A percentile compares a stretch with the other conserved stretches of the same genome.
Evolutionary conservation across 1,284 basidiomycete species (phyloP).

Genomic region (Cutaneotrichosporon cavernicola): DNA sequence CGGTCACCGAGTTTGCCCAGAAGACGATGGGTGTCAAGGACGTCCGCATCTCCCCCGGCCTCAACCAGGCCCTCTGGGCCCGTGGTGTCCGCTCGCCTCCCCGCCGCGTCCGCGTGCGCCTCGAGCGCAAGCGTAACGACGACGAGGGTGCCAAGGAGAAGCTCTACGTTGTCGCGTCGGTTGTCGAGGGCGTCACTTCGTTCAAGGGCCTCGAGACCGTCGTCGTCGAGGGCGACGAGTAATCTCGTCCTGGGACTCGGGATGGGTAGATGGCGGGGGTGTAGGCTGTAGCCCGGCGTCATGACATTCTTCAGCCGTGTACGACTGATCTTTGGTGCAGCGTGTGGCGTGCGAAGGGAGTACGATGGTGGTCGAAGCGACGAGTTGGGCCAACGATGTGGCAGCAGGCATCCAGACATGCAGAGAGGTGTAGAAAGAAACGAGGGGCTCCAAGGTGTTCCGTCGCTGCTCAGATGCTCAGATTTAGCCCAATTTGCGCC

Average conservation of each 20-base stretch:
- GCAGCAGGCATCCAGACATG: neutral
- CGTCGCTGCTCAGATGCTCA: neutral
- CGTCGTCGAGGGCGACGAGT: conserved; percentile 69
- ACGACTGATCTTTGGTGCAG: conserved; percentile 10
- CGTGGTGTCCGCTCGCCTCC: conserved; percentile 81
- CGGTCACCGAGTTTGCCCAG: conserved; percentile 80
- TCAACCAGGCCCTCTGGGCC: conserved; percentile 91
- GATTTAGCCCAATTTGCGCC: neutral
- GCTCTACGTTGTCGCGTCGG: conserved; percentile 85
- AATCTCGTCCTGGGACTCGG: conserved; percentile 15
- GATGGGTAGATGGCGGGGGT: conserved; percentile 19
- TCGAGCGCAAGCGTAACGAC: conserved; percentile 93
- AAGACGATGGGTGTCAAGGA: conserved; percentile 92
- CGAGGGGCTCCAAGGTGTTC: no score
- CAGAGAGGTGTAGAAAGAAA: neutral
- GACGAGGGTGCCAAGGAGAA: conserved; percentile 97
- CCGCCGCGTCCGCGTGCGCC: conserved; percentile 81
- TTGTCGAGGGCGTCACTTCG: conserved; percentile 68
- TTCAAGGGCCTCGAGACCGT: conserved; percentile 89
- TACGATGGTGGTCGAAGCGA: neutral
- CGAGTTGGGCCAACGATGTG: neutral
- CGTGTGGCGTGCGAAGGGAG: neutral
- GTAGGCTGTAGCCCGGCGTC: conserved; percentile 31
- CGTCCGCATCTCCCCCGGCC: conserved; percentile 84
- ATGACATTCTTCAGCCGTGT: conserved; percentile 32